phyloP scores from a whole-genome alignment of 1,139 yeast species.

The Saccharomyces hybrid region DNA sequence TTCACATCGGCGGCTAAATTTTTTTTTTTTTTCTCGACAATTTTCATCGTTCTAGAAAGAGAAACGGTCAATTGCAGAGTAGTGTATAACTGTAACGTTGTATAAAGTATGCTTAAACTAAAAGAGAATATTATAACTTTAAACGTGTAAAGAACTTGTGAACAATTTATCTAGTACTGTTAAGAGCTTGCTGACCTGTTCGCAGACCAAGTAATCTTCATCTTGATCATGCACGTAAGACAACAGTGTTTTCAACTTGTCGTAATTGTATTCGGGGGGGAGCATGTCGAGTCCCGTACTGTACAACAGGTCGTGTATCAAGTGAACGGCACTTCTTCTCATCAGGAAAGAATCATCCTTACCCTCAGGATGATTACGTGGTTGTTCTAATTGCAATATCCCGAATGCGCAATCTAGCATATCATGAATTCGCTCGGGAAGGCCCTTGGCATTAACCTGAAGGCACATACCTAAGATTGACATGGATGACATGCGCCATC shows the following conservation, averaged over 20 bases:
- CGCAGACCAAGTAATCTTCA: constrained; percentile 50
- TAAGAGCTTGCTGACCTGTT: constrained; percentile 46
- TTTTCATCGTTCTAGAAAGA: too few species aligned
- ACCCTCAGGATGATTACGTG: constrained; percentile 8
- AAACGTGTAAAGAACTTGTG: too few species aligned
- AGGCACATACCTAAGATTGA: constrained; percentile 68
- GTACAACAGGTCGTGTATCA: constrained; percentile 56
- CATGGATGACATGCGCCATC: constrained; percentile 77
- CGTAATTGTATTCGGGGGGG: constrained; percentile 40
- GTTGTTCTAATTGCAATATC: constrained; percentile 52
- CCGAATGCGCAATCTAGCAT: constrained; percentile 73
- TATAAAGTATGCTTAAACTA: background rate
- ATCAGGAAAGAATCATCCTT: constrained; percentile 43
- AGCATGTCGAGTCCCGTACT: constrained; percentile 39
- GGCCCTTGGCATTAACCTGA: constrained; percentile 50
- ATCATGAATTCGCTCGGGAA: constrained; percentile 42
- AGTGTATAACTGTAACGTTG: too few species aligned
- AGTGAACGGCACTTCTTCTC: constrained; percentile 68
- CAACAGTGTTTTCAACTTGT: constrained; percentile 37
- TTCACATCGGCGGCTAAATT: background rate
- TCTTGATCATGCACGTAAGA: constrained; percentile 44
- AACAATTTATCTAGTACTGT: background rate
- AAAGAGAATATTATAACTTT: too few species aligned
- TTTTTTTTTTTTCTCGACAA: too few species aligned
- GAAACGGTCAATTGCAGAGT: too few species aligned